Conservation (phyloP, 1,284 basidiomycete genomes). For the Grifola frondosa region DNA sequence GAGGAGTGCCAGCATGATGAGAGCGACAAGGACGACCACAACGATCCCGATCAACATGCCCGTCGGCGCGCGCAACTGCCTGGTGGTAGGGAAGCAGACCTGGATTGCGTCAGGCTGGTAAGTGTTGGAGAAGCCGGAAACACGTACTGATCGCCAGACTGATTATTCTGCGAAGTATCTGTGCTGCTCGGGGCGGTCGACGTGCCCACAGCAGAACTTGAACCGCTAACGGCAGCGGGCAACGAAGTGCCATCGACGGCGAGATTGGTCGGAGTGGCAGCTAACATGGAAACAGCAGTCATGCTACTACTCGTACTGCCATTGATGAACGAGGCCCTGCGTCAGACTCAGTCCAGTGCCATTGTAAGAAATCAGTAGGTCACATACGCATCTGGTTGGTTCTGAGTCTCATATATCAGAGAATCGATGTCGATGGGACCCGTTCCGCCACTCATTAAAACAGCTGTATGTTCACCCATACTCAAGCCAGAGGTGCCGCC, state of each 20-base stretch:
- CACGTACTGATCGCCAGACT: neutral
- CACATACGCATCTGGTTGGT: conserved; percentile 40
- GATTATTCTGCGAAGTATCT: neutral
- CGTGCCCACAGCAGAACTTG: conserved; percentile 6
- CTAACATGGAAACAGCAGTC: too few species aligned
- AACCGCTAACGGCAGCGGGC: too few species aligned
- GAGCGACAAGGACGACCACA: conserved; percentile 29
- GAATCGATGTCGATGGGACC: conserved; percentile 50
- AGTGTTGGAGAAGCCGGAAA: neutral
- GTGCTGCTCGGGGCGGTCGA: conserved; percentile 1
- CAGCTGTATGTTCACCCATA: conserved; percentile 46
- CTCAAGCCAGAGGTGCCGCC: conserved; percentile 40
- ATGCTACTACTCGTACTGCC: too few species aligned
- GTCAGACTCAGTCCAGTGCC: too few species aligned
- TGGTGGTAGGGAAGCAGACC: too few species aligned
- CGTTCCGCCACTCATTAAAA: conserved; percentile 43
- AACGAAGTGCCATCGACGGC: too few species aligned
- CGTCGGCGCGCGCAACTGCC: conserved; percentile 13
- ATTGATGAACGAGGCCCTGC: too few species aligned
- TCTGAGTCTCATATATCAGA: conserved; percentile 41
- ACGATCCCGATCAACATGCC: conserved; percentile 31
- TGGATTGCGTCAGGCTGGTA: neutral
- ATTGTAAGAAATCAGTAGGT: too few species aligned
- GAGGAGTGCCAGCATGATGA: conserved; percentile 32
- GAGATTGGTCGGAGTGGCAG: too few species aligned